Base-by-base conservation (phyloP, 495 filamentous ascomycete species). In the Podospora comata region DNA sequence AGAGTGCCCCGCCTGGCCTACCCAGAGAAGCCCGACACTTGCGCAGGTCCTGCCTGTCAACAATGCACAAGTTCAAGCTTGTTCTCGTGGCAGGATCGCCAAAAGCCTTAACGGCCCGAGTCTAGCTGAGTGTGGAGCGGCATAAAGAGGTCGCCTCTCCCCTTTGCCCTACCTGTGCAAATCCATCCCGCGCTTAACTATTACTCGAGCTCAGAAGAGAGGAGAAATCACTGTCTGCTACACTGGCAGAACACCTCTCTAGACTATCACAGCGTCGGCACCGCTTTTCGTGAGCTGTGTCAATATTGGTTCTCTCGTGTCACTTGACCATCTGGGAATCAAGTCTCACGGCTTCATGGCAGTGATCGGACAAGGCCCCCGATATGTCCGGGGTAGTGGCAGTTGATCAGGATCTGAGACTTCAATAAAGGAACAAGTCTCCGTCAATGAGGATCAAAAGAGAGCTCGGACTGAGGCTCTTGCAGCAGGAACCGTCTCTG, bases 391-490 rank as follows among this genome's bases (percentile, higher is more conserved):
- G 39, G 39, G 39, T 48, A 48, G 3, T 48, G 39, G 39, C 39
- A 48, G 39, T 48, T 48, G 39, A 48, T 48, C 39, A 48, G 39
- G 39, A 48, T 48, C 30, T 48, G 9, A 48, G 39, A 13, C 39
- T 48, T 48, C 39, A 48, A 48, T 48, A 48, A 11, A 48, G 9
- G 15, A 48, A 13, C 39, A 48, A 13, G 7, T 48, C 39, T 48
- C 39, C 9, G 39, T 48, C 39, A 13, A 2, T 13, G 9, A 18
- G 39, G 39, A 23, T 30, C 18, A 4, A 20, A 48, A 48, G 39
- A 48, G 39, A 3, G 15, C 28, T 58, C 55, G 23, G 28, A 34
- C 67, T n/a, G 55, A 32, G 34, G 62, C 68, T 59, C 68, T 63
- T 34, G 26, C 53, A 60, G n/a, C 44, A 23, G 56, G 27, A 30